phyloP scores from a whole-genome alignment of 345 rosid species.

The Eucalyptus paniculata region DNA sequence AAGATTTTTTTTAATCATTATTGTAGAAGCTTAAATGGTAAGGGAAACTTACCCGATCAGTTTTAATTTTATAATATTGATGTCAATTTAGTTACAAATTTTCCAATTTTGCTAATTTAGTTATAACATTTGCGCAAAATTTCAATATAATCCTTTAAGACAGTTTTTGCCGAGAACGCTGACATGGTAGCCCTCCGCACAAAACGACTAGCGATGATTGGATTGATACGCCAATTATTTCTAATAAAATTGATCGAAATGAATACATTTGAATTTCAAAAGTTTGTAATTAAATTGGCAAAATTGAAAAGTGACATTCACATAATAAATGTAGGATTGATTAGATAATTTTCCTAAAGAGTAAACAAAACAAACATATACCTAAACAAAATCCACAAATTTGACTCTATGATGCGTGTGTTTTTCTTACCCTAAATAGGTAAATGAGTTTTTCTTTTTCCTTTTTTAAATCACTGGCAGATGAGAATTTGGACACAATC shows the following conservation, averaged over 20 bases:
- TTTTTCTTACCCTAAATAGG: too few relatives aligned
- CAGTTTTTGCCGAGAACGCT: fast-evolving
- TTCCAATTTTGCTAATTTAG: neutral
- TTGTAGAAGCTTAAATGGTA: neutral
- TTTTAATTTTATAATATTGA: neutral
- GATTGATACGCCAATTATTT: fast-evolving
- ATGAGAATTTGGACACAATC: too few relatives aligned
- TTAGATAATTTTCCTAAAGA: neutral
- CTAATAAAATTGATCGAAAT: neutral
- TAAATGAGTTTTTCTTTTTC: too few relatives aligned
- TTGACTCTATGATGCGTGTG: neutral
- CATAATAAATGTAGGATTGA: neutral
- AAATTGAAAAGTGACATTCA: neutral
- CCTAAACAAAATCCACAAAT: neutral
- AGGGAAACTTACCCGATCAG: neutral
- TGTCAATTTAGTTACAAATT: fast-evolving
- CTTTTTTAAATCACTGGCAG: too few relatives aligned
- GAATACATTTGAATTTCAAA: neutral
- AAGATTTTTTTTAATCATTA: neutral
- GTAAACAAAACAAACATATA: neutral
- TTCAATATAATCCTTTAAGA: neutral
- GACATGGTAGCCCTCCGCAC: fast-evolving
- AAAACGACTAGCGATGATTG: fast-evolving
- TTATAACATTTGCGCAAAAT: neutral
- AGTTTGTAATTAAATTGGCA: neutral